These are phyloP conservation scores for Teratosphaeriaceae sp. DNA, from an alignment of 2,329 filamentous ascomycete genomes.

Conservation along the genomic window DNA sequence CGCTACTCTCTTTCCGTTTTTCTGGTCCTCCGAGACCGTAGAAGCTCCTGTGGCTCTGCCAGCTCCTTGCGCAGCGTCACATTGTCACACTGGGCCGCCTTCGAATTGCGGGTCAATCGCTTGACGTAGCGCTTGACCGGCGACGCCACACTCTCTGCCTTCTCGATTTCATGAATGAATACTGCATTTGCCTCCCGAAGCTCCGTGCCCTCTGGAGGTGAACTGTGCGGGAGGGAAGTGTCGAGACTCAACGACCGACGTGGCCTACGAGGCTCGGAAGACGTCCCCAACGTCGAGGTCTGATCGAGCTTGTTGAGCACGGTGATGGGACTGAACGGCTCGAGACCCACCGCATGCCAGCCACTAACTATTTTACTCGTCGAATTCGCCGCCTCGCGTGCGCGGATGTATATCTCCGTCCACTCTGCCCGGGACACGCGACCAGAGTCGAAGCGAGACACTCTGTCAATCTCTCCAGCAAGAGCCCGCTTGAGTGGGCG, in stretches of 20 bases:
- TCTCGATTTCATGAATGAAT: not conserved
- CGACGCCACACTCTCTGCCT: not conserved
- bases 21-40: constrained; percentile 6
- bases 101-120: not conserved
- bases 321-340: constrained; percentile 7
- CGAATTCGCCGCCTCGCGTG: constrained; percentile 3
- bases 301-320: constrained; percentile 4
- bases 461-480: constrained; percentile 1
- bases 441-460: constrained; percentile 1
- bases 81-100: not conserved
- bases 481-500: constrained; percentile 10
- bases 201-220: constrained; percentile 5
- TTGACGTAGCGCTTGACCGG: not conserved
- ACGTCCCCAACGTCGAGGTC: not conserved
- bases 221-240: constrained; percentile 3
- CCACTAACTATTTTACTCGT: constrained; percentile 2
- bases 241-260: not conserved
- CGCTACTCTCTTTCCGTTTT: constrained; percentile 7
- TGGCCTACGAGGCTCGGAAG: not conserved
- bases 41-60: constrained; percentile 2
- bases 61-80: not conserved
- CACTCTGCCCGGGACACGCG: constrained; percentile 4
- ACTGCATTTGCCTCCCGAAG: constrained; percentile 4
- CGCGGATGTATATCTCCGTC: constrained; percentile 6
- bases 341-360: constrained; percentile 3